Evolutionary conservation across 2,329 filamentous ascomycete species (phyloP).

Genomic region (Phyllosticta citrichinensis): DNA sequence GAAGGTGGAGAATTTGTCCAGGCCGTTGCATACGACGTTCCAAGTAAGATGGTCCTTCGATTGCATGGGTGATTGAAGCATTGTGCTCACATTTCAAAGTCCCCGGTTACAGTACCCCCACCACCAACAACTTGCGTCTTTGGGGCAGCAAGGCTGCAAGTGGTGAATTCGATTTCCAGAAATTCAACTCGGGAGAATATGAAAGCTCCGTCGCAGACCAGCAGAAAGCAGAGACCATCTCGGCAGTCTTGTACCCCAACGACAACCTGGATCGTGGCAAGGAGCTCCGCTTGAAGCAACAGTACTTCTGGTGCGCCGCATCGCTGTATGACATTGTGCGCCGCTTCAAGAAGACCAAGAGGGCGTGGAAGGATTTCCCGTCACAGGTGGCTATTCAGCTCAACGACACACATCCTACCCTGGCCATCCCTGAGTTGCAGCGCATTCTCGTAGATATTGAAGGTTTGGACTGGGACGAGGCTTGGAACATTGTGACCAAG

Average conservation of each 20-base stretch:
- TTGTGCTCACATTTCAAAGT: slow-evolving; percentile 40
- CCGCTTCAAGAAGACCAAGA: slow-evolving; percentile 94
- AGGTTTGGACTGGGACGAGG: slow-evolving; percentile 84
- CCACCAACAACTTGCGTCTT: slow-evolving; percentile 91
- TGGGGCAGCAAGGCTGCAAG: slow-evolving; percentile 98
- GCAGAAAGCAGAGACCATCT: slow-evolving; percentile 98
- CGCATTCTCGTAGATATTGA: slow-evolving; percentile 85
- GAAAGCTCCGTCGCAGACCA: slow-evolving; percentile 97
- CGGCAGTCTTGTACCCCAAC: slow-evolving; percentile 92
- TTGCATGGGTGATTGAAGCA: neutral
- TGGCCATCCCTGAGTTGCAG: slow-evolving; percentile 92
- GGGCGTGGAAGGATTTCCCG: slow-evolving; percentile 82
- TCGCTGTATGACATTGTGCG: slow-evolving; percentile 94
- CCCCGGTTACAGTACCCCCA: slow-evolving; percentile 78
- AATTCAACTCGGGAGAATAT: slow-evolving; percentile 97
- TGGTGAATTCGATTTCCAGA: slow-evolving; percentile 98
- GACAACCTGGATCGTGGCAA: slow-evolving; percentile 95
- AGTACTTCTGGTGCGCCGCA: slow-evolving; percentile 99
- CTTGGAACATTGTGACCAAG: slow-evolving; percentile 61
- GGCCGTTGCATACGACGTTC: slow-evolving; percentile 86
- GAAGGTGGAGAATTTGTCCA: slow-evolving; percentile 88
- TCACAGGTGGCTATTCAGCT: slow-evolving; percentile 95
- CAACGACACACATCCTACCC: slow-evolving; percentile 93
- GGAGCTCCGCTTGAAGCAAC: slow-evolving; percentile 94
- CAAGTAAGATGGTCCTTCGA: slow-evolving; percentile 19